Base-by-base conservation (phyloP, 495 filamentous ascomycete species). In the Parathielavia hyrcaniae region DNA sequence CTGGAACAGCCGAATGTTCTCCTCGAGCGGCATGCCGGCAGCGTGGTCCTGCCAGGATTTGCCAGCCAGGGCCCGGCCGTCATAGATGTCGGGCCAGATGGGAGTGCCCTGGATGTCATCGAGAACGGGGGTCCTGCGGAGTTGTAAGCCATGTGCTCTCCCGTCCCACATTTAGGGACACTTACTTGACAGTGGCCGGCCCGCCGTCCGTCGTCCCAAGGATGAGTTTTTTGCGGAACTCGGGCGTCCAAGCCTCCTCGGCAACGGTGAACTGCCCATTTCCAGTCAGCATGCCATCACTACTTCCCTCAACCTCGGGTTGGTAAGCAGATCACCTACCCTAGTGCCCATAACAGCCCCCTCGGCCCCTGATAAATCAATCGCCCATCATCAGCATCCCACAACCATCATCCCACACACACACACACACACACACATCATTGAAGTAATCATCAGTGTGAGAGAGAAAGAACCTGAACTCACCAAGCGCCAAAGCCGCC, bases 261-360 rank as follows among this genome's bases (percentile, higher is more conserved):
- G 86, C 67, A n/a, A 86, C 82, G 20, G 89, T 75, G 63, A 89
- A 76, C 73, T 74, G 52, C 1, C 5, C 12, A 17, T 16, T 9
- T 60, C 19, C 53, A 34, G 26, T 54, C 30, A 53, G 38, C 38
- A 30, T 10, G 0, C 4, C 32, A 4, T 36, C 6, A 19, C n/a
- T 0, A 22, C 8, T 0, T 17, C 14, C 20, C 4, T 40, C 6
- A 35, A 23, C 34, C n/a, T 12, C 23, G n/a, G 2, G n/a, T 39
- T 38, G 14, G 17, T 6, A 32, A 36, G 14, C 20, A 35, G 0
- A 50, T 47, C 26, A 67, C 71, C 52, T 56, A 74, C 86, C 53
- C 86, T 75, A 30, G 88, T 91, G 4, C 89, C 89, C 72, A 93
- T 74, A 0, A 80, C 86, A 4, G 77, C 80, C 3, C 79, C 89